These are phyloP conservation scores for Chalciporus chontae DNA, from an alignment of 768 basidiomycete genomes.

Conservation along the genomic window DNA sequence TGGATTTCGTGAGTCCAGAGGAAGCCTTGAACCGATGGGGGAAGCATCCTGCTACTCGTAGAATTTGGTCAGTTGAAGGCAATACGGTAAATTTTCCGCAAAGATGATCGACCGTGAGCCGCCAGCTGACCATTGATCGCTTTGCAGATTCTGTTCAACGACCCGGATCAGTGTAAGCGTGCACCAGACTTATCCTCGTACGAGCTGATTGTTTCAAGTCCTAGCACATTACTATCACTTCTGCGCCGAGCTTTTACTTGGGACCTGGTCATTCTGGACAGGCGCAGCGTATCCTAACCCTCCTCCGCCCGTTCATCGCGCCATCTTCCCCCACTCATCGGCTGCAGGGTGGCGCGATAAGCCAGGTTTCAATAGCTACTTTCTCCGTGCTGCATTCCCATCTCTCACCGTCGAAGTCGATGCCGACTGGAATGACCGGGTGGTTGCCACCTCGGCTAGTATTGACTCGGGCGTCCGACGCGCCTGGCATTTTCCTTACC, in stretches of 20 bases:
- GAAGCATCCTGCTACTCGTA: slow-evolving; percentile 36
- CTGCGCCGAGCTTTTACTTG: slow-evolving; percentile 76
- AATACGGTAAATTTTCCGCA: slow-evolving; percentile 54
- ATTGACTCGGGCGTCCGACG: slow-evolving; percentile 30
- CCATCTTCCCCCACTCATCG: slow-evolving; percentile 65
- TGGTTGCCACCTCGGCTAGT: slow-evolving; percentile 24
- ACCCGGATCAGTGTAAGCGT: slow-evolving; percentile 56
- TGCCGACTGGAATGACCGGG: slow-evolving; percentile 71
- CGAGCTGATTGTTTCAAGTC: slow-evolving; percentile 33
- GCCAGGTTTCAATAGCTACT: slow-evolving; percentile 75
- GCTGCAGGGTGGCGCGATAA: slow-evolving; percentile 68
- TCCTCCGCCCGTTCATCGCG: slow-evolving; percentile 59
- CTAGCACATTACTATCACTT: slow-evolving; percentile 88
- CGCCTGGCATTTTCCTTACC: slow-evolving; percentile 69
- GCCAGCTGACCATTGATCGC: slow-evolving; percentile 2
- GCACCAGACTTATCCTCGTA: neutral
- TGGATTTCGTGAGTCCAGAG: slow-evolving; percentile 56
- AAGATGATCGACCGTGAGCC: neutral
- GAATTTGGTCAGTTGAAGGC: slow-evolving; percentile 66
- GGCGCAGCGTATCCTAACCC: slow-evolving; percentile 39
- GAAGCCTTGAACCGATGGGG: slow-evolving; percentile 67
- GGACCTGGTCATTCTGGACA: slow-evolving; percentile 71
- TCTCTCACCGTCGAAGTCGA: slow-evolving; percentile 62
- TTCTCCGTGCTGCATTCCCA: slow-evolving; percentile 73
- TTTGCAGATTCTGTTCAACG: slow-evolving; percentile 56